Conservation (phyloP, 306 rosid species). For the Alnus rubra region DNA sequence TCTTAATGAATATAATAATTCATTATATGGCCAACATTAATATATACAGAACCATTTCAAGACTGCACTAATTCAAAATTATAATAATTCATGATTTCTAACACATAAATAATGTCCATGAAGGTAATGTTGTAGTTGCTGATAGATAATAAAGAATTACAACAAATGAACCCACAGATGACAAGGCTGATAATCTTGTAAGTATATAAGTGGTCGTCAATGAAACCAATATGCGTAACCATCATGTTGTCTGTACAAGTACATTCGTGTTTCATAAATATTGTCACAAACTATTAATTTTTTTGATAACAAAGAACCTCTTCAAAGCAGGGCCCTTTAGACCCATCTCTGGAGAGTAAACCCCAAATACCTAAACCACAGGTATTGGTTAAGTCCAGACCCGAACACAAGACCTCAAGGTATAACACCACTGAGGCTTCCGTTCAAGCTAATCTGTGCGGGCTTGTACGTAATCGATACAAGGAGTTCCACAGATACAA, state of each 20-base stretch:
- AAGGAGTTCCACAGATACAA: background rate
- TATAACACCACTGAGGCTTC: no score
- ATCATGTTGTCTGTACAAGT: background rate
- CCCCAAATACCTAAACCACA: no score
- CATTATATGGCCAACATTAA: background rate
- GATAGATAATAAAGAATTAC: background rate
- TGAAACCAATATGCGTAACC: background rate
- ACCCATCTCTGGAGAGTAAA: no score
- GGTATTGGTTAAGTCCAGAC: no score
- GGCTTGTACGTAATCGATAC: background rate
- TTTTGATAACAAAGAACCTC: no score
- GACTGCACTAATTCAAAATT: background rate
- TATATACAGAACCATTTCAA: background rate
- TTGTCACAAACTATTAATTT: no score
- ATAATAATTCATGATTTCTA: no score
- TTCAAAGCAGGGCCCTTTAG: no score
- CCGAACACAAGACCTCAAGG: no score
- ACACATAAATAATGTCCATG: background rate
- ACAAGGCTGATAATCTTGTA: background rate
- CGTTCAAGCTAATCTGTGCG: no score
- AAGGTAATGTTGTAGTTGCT: background rate
- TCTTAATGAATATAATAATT: no score
- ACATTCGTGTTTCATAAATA: background rate
- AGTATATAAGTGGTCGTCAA: background rate
- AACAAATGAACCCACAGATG: background rate